Conservation (phyloP, 176 grass and related monocot genomes). For the Zizania latifolia region DNA sequence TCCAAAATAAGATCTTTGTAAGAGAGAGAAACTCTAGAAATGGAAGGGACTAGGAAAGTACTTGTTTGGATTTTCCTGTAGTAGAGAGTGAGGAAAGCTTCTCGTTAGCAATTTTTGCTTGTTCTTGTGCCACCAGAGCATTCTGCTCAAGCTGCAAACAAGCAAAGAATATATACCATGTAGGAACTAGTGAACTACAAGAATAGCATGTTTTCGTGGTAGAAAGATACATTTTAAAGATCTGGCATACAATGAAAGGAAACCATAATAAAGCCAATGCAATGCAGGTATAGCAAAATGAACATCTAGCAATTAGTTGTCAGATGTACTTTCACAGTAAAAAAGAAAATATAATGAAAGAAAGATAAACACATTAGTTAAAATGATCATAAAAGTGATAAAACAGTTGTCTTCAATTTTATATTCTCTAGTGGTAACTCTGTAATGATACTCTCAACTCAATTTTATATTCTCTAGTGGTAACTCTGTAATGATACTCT, state of each 20-base stretch:
- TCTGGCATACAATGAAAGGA: neutral
- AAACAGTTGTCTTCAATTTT: neutral
- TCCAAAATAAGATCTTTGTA: neutral
- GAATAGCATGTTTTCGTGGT: neutral
- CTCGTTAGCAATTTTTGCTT: constrained; percentile 49
- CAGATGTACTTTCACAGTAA: neutral
- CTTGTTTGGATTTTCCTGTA: constrained; percentile 32
- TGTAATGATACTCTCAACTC: neutral
- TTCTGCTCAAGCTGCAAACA: constrained; percentile 60
- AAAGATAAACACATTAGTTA: no score
- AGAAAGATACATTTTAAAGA: neutral
- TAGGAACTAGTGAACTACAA: neutral
- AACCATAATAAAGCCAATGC: constrained; percentile 14
- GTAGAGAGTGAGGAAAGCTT: constrained; percentile 34
- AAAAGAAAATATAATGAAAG: neutral
- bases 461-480: neutral
- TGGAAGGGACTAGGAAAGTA: constrained; percentile 33
- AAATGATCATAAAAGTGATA: neutral
- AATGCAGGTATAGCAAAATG: neutral
- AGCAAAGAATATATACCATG: constrained; percentile 15
- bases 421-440: neutral
- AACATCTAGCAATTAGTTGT: neutral
- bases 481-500: neutral
- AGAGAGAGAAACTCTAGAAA: neutral
- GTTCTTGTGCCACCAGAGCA: constrained; percentile 46